These are phyloP conservation scores for Aspergillus homomorphus DNA, from an alignment of 495 filamentous ascomycete species.

Conservation along the genomic window DNA sequence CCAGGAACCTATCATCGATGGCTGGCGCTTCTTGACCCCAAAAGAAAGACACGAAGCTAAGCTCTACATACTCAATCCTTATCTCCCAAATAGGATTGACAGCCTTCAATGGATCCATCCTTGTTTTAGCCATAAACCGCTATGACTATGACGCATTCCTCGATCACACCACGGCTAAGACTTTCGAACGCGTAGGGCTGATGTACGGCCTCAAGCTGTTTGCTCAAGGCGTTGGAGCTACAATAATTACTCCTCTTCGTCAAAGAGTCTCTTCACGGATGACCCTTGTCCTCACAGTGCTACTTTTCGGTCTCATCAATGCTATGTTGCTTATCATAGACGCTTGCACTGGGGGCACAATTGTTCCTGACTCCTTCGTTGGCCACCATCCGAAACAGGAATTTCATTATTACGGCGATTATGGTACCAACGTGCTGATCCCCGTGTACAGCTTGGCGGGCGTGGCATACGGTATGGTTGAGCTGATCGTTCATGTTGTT, in stretches of 20 bases:
- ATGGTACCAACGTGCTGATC: conserved; percentile 43
- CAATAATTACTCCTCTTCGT: conserved; percentile 44
- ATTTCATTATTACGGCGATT: conserved; percentile 38
- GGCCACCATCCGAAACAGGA: conserved; percentile 28
- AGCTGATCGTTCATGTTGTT: conserved; percentile 44
- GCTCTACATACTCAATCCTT: conserved; percentile 37
- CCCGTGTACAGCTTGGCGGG: conserved; percentile 38
- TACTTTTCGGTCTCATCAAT: conserved; percentile 39
- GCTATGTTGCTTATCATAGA: conserved; percentile 29
- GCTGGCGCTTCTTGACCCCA: conserved; percentile 26
- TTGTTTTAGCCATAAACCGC: conserved; percentile 42
- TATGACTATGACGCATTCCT: conserved; percentile 37
- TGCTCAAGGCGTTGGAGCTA: conserved; percentile 44
- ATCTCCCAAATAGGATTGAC: conserved; percentile 46
- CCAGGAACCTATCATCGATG: conserved; percentile 10
- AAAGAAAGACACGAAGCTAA: conserved; percentile 37
- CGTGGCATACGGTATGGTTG: conserved; percentile 40
- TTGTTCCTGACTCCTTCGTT: conserved; percentile 24
- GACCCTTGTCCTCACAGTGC: conserved; percentile 33
- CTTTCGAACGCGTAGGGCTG: conserved; percentile 43
- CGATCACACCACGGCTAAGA: conserved; percentile 26
- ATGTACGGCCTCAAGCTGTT: conserved; percentile 43
- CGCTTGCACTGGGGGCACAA: conserved; percentile 37
- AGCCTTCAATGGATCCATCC: conserved; percentile 42
- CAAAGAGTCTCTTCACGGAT: conserved; percentile 38